A percentile compares a stretch with the other conserved stretches of the same genome.
Conservation (phyloP, 768 basidiomycete genomes). For the Tylopilus sp. region DNA sequence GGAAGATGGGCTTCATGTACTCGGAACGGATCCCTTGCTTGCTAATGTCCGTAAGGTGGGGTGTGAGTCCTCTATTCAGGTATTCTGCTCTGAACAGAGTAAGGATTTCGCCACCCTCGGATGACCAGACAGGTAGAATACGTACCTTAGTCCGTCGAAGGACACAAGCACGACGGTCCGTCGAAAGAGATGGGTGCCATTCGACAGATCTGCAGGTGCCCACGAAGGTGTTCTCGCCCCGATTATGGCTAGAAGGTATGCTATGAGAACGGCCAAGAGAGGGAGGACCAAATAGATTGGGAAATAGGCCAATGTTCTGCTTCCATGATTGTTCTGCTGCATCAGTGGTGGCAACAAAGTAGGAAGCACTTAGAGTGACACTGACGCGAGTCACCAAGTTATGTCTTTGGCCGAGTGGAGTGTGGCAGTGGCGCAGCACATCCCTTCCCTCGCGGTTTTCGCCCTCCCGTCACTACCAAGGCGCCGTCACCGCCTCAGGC, state of each 20-base stretch:
- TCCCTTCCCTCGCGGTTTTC: no score
- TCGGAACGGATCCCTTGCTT: slow-evolving; percentile 77
- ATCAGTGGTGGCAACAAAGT: no score
- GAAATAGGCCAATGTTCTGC: background rate
- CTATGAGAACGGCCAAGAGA: slow-evolving; percentile 5
- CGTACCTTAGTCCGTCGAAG: slow-evolving; percentile 63
- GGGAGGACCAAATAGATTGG: slow-evolving; percentile 5
- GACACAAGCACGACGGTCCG: slow-evolving; percentile 81
- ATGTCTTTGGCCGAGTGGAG: no score
- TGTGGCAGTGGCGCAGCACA: no score
- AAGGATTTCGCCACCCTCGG: background rate
- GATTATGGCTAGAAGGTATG: background rate
- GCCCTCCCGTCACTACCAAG: no score
- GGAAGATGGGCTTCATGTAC: slow-evolving; percentile 78
- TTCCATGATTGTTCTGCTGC: background rate
- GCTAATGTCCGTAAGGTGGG: slow-evolving; percentile 70
- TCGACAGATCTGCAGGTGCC: slow-evolving; percentile 39
- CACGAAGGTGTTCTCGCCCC: background rate
- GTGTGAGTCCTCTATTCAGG: slow-evolving; percentile 74
- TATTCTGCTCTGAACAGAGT: slow-evolving; percentile 62
- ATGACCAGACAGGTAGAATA: background rate
- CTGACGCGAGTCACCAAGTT: no score
- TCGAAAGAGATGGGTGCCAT: slow-evolving; percentile 77
- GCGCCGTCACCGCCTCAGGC: no score
- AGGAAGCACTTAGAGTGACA: no score